These are phyloP conservation scores for Botrytis porri DNA, from an alignment of 2,329 filamentous ascomycete species.

Conservation along the genomic window DNA sequence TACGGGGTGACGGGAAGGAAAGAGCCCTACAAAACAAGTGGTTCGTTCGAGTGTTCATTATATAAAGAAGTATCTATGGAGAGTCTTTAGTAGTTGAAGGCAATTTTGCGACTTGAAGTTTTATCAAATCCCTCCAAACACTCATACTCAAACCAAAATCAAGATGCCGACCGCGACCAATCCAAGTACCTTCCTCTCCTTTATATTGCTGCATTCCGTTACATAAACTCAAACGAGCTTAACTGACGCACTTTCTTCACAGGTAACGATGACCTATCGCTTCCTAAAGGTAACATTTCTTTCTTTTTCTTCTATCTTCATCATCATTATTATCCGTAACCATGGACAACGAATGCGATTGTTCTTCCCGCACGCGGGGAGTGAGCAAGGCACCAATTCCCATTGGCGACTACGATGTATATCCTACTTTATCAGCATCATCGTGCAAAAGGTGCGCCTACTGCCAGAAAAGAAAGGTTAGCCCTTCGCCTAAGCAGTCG, in stretches of 20 bases:
- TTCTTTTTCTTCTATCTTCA: conserved; percentile 18
- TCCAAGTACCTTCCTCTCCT: conserved; percentile 10
- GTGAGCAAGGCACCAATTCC: conserved; percentile 7
- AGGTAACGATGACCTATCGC: conserved; percentile 62
- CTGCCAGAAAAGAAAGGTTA: not conserved
- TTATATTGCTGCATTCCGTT: not conserved
- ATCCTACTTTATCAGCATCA: conserved; percentile 10
- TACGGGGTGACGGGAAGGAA: not conserved
- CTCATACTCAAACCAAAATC: not conserved
- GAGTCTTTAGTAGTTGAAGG: not conserved
- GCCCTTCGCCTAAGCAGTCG: not conserved
- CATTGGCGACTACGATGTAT: conserved; percentile 4
- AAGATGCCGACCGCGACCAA: conserved; percentile 1
- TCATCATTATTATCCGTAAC: conserved; percentile 16
- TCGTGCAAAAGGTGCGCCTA: not conserved
- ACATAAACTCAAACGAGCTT: not conserved
- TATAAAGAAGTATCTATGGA: not conserved
- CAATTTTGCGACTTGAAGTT: not conserved
- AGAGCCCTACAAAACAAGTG: not conserved
- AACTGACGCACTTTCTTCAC: conserved; percentile 26
- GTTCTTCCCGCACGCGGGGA: conserved; percentile 7
- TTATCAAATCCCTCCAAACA: not conserved
- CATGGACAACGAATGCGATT: conserved; percentile 18
- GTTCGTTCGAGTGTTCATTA: not conserved
- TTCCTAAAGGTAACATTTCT: conserved; percentile 55